These are phyloP conservation scores for Termitomyces sp. DNA, from an alignment of 768 basidiomycete genomes.

Conservation along the genomic window DNA sequence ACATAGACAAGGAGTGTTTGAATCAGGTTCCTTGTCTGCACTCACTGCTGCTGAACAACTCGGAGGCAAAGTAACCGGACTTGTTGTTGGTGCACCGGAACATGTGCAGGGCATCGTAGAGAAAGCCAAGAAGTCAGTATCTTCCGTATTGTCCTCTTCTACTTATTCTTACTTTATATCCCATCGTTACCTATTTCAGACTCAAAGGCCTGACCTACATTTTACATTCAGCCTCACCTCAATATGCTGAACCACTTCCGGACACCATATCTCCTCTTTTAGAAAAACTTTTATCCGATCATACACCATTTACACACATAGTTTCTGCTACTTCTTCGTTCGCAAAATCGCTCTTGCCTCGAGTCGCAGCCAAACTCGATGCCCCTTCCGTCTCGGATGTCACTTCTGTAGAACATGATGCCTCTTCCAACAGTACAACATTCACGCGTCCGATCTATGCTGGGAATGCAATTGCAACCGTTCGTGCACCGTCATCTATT, in stretches of 20 bases:
- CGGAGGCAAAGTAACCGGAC: conserved; percentile 79
- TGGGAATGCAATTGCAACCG: conserved; percentile 93
- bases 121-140: conserved; percentile 72
- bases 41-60: conserved; percentile 85
- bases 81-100: conserved; percentile 65
- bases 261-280: conserved; percentile 82
- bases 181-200: conserved; percentile 29
- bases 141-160: background rate
- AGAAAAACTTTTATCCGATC: conserved; percentile 61
- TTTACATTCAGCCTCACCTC: conserved; percentile 63
- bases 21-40: conserved; percentile 83
- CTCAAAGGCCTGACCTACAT: conserved; percentile 62
- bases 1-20: conserved; percentile 75
- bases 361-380: conserved; percentile 86
- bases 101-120: conserved; percentile 63
- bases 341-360: conserved; percentile 90
- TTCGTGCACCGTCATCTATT: conserved; percentile 72
- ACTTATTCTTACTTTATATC: background rate
- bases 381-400: conserved; percentile 90
- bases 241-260: conserved; percentile 64
- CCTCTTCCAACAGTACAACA: conserved; percentile 65
- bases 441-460: conserved; percentile 97
- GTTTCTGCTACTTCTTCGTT: conserved; percentile 89
- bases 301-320: conserved; percentile 78
- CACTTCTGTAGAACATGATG: conserved; percentile 72